Evolutionary conservation across 2,329 filamentous ascomycete genomes (phyloP).

Genomic region (Aspergillus ruber): DNA sequence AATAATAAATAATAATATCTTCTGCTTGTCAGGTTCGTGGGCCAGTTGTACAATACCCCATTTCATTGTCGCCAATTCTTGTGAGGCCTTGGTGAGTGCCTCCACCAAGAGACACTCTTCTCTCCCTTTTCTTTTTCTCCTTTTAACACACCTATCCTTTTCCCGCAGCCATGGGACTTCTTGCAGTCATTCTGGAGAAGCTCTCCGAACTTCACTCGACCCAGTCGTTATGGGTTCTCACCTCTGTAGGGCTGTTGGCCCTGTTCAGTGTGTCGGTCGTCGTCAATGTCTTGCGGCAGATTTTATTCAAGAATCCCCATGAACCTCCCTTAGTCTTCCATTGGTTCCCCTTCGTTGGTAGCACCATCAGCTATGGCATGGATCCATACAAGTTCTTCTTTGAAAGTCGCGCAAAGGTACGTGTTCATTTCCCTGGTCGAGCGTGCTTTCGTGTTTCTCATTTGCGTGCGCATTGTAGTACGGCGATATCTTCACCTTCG

Average conservation of each 20-base stretch:
- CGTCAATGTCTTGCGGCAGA: slow-evolving; percentile 72
- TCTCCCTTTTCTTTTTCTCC: slow-evolving; percentile 1
- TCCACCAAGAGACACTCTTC: background rate
- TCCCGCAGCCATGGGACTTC: slow-evolving; percentile 44
- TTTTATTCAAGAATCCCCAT: slow-evolving; percentile 74
- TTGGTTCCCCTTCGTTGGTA: slow-evolving; percentile 69
- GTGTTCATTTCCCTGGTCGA: slow-evolving; percentile 8
- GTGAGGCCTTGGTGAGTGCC: background rate
- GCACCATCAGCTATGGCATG: slow-evolving; percentile 89
- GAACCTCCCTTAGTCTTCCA: slow-evolving; percentile 65
- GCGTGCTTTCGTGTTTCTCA: slow-evolving; percentile 6
- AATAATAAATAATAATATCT: no score
- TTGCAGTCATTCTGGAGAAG: slow-evolving; percentile 42
- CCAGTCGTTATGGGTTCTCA: slow-evolving; percentile 42
- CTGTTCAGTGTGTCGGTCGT: slow-evolving; percentile 55
- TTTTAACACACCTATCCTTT: background rate
- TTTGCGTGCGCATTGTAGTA: slow-evolving; percentile 48
- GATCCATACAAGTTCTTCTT: slow-evolving; percentile 63
- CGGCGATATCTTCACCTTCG: slow-evolving; percentile 83
- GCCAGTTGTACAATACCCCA: no score
- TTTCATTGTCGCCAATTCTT: background rate
- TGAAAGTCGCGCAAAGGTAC: slow-evolving; percentile 65
- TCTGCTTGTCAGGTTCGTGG: background rate
- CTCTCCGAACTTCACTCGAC: slow-evolving; percentile 42
- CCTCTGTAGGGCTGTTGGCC: slow-evolving; percentile 38